Base-by-base conservation (phyloP, 1,284 basidiomycete genomes). In the Ceratorhiza oryzae-sativae region DNA sequence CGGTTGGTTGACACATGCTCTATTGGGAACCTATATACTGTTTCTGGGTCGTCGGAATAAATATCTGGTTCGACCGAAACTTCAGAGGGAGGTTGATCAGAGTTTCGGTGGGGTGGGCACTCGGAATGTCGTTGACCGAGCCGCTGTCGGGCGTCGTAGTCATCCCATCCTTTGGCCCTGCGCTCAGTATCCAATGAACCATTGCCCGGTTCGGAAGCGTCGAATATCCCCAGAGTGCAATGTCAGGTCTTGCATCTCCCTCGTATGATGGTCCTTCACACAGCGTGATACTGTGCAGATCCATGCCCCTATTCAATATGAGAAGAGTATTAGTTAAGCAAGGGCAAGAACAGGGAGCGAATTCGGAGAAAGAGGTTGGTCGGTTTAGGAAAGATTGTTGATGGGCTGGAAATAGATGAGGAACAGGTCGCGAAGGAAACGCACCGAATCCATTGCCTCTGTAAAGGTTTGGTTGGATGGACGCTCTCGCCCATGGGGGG, bases 371-470 rank as follows among this genome's bases (percentile, higher is more conserved):
- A 39, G 13, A 39, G 36, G 36, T 39, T 39, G 36, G 13, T 6
- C 13, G 36, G 13, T 39, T 13, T 13, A n/a, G n/a, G 36, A 39
- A 39, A 39, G 36, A 6, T 6, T 13, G 36, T 39, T 39, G 36
- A 39, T 39, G 36, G 36, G 36, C 6, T 39, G 6, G 2, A 61
- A 45, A 20, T 15, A 45, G 42, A n/a, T 12, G 20, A 56, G 23
- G 18, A 30, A 12, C 30, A 45, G 42, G n/a, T n/a, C n/a, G n/a
- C n/a, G n/a, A 23, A 51, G 27, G 48, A 8, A 51, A 49, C 62
- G n/a, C 46, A 65, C 62, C 46, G 62, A 65, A 65, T 65, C 62
- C 62, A 65, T 34, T 65, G 62, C 32, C 62, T 65, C 25, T 65
- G 62, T 34, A 65, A 4, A 13, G 62, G 48, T 10, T 18, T 25